Evolutionary conservation across 1,284 basidiomycete species (phyloP).

Genomic region (Marasmius oreades): DNA sequence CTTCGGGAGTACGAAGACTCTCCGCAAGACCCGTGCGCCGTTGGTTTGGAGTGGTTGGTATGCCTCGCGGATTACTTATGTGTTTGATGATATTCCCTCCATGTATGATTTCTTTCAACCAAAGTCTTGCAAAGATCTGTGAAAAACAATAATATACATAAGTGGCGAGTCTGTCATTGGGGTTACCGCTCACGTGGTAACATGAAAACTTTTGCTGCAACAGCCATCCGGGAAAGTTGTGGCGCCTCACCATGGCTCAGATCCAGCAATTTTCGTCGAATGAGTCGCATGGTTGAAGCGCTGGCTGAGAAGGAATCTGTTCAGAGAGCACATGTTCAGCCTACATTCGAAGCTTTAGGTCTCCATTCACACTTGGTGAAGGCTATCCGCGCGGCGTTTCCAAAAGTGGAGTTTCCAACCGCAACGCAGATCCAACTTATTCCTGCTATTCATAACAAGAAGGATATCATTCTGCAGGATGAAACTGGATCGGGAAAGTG

Average conservation of each 20-base stretch:
- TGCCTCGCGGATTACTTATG: too few relatives aligned
- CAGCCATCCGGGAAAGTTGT: constrained; percentile 6
- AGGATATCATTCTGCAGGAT: constrained; percentile 65
- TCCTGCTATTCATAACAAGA: constrained; percentile 50
- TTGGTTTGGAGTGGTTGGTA: too few relatives aligned
- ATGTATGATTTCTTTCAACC: too few relatives aligned
- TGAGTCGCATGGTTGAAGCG: constrained; percentile 20
- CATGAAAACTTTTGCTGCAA: constrained; percentile 28
- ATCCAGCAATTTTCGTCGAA: constrained; percentile 17
- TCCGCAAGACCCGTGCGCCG: too few relatives aligned
- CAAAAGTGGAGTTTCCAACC: constrained; percentile 56
- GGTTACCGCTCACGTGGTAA: constrained; percentile 13
- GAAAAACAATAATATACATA: too few relatives aligned
- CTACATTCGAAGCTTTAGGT: constrained; percentile 48
- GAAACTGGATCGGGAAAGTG: constrained; percentile 77
- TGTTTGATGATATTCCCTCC: too few relatives aligned
- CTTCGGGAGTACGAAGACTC: too few relatives aligned
- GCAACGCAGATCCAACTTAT: constrained; percentile 57
- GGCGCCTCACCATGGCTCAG: constrained; percentile 12
- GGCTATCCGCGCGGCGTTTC: constrained; percentile 57
- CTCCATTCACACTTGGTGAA: constrained; percentile 43
- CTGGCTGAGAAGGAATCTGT: constrained; percentile 11
- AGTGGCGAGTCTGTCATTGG: background rate
- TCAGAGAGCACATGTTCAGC: constrained; percentile 5
- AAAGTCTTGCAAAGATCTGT: too few relatives aligned